A percentile compares a stretch with the other conserved stretches of the same genome.
These are phyloP conservation scores for Hypomyces rosellus DNA, from an alignment of 2,329 filamentous ascomycete species.

Conservation along the genomic window DNA sequence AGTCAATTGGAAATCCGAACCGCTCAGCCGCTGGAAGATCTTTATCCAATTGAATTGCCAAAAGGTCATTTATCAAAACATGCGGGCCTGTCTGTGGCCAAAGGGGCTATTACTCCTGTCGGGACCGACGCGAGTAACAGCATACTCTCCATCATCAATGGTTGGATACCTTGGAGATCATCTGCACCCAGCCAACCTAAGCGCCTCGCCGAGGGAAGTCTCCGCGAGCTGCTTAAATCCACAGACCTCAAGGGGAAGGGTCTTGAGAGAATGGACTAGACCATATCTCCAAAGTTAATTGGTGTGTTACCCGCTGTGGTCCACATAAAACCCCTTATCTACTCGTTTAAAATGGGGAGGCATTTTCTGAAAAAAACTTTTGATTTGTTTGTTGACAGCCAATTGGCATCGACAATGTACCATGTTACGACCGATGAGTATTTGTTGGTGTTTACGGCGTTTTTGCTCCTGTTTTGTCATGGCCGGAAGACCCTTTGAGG, in stretches of 20 bases:
- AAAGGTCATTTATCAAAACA: constrained; percentile 7
- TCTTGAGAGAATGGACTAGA: constrained; percentile 16
- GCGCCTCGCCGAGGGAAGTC: constrained; percentile 50
- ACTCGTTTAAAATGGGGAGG: too few relatives aligned
- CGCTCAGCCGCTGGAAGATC: constrained; percentile 20
- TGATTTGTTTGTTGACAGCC: too few relatives aligned
- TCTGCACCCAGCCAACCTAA: constrained; percentile 20
- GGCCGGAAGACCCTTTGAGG: too few relatives aligned
- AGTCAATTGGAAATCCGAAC: constrained; percentile 43
- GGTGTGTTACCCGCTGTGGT: background rate
- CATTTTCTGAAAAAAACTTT: too few relatives aligned
- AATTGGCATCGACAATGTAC: too few relatives aligned
- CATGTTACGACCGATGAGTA: too few relatives aligned
- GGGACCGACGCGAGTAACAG: constrained; percentile 20
- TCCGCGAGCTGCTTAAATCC: constrained; percentile 45
- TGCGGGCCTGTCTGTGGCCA: constrained; percentile 21
- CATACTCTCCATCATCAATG: constrained; percentile 34
- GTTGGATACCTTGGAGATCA: constrained; percentile 42
- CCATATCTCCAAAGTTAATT: too few relatives aligned
- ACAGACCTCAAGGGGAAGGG: constrained; percentile 31
- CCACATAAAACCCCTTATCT: too few relatives aligned
- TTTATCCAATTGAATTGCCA: background rate
- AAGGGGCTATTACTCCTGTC: constrained; percentile 22
- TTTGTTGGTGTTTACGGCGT: too few relatives aligned
- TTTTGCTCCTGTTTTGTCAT: too few relatives aligned